phyloP scores from a whole-genome alignment of 805 yeast species.

The Hanseniaspora occidentalis region DNA sequence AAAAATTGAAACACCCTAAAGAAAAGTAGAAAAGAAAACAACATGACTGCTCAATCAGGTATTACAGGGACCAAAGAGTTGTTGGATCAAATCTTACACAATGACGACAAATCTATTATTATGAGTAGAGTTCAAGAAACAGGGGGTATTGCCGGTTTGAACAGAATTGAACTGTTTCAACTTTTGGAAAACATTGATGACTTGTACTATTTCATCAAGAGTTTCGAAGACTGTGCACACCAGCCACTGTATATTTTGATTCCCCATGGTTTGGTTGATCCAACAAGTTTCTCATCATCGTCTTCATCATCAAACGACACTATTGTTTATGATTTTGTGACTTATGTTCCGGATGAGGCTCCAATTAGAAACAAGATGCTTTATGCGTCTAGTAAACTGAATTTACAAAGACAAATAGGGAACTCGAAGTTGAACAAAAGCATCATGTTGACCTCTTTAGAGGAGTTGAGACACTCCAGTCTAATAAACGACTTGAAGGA shows the following conservation, averaged over 20 bases:
- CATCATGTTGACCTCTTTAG: slow-evolving; percentile 22
- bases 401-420: slow-evolving; percentile 66
- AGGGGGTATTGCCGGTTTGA: slow-evolving; percentile 27
- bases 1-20: neutral
- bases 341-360: slow-evolving; percentile 80
- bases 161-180: slow-evolving; percentile 24
- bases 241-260: slow-evolving; percentile 39
- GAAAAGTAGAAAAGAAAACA: neutral
- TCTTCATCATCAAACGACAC: slow-evolving; percentile 8
- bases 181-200: slow-evolving; percentile 23
- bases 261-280: slow-evolving; percentile 20
- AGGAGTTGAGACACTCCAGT: slow-evolving; percentile 17
- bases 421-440: slow-evolving; percentile 27
- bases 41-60: slow-evolving; percentile 60
- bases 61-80: slow-evolving; percentile 27
- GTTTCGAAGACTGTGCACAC: slow-evolving; percentile 22
- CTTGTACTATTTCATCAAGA: slow-evolving; percentile 16
- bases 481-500: slow-evolving; percentile 7
- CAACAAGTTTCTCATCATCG: neutral
- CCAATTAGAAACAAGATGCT: slow-evolving; percentile 80
- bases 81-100: slow-evolving; percentile 8
- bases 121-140: slow-evolving; percentile 22
- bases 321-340: slow-evolving; percentile 43
- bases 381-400: slow-evolving; percentile 81
- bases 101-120: slow-evolving; percentile 28